Percentiles rank a stretch among this genome's conserved stretches.
Evolutionary conservation across 1,284 basidiomycete species (phyloP).

Genomic region (Papiliotrema flavescens): DNA sequence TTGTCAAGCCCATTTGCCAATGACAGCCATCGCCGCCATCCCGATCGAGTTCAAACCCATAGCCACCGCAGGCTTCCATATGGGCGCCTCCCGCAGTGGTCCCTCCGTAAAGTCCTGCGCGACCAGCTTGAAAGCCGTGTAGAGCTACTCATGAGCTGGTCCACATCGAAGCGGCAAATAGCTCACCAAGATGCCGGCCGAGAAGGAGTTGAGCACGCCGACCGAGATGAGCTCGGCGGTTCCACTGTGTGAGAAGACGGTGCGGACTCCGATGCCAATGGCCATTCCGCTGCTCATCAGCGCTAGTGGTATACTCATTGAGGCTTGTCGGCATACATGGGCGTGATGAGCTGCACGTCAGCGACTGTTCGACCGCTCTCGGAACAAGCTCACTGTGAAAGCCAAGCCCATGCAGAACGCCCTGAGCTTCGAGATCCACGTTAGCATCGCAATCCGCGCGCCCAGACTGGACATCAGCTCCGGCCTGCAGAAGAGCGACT

Average conservation of each 20-base stretch:
- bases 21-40: constrained; percentile 39
- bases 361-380: not conserved
- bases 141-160: constrained; percentile 12
- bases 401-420: constrained; percentile 16
- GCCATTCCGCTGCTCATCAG: constrained; percentile 14
- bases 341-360: constrained; percentile 13
- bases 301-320: not conserved
- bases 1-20: constrained; percentile 44
- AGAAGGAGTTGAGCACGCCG: constrained; percentile 32
- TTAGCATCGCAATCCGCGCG: constrained; percentile 22
- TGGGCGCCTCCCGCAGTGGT: constrained; percentile 13
- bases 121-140: constrained; percentile 32
- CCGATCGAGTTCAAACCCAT: constrained; percentile 23
- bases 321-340: constrained; percentile 3
- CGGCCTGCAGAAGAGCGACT: not conserved
- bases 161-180: not conserved
- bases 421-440: constrained; percentile 9
- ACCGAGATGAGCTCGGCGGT: constrained; percentile 29
- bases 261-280: constrained; percentile 30
- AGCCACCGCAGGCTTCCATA: constrained; percentile 18
- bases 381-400: constrained; percentile 11
- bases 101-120: constrained; percentile 26
- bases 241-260: constrained; percentile 30
- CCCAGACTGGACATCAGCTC: constrained; percentile 11
- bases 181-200: constrained; percentile 38